Conservation (phyloP, 108 stramenopile genomes). For the Pseudonitzschia multiseries region DNA sequence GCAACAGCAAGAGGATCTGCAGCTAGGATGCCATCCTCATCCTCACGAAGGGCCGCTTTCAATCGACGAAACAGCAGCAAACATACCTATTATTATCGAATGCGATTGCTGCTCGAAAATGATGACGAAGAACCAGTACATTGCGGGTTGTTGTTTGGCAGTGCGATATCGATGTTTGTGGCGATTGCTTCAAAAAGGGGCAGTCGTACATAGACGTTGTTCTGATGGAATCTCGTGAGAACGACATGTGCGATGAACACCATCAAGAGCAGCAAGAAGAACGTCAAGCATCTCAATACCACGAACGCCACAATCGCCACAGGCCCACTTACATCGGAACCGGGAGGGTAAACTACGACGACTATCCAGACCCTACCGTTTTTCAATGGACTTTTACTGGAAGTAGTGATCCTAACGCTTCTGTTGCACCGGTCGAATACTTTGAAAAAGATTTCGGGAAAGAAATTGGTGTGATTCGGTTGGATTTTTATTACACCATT, state of each 20-base stretch:
- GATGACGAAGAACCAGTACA: constrained; percentile 14
- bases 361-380: constrained; percentile 31
- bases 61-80: not conserved
- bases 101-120: constrained; percentile 34
- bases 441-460: constrained; percentile 36
- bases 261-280: not conserved
- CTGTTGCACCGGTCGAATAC: constrained; percentile 15
- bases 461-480: constrained; percentile 20
- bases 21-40: constrained; percentile 1
- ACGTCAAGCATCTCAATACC: not conserved
- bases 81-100: constrained; percentile 18
- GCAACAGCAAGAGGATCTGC: not conserved
- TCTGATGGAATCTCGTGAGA: constrained; percentile 17
- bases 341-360: constrained; percentile 33
- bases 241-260: constrained; percentile 11
- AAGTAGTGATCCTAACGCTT: constrained; percentile 1
- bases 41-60: not conserved
- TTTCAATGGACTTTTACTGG: constrained; percentile 35
- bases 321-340: constrained; percentile 29
- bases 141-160: constrained; percentile 31
- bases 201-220: constrained; percentile 30
- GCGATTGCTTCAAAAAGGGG: constrained; percentile 28
- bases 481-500: constrained; percentile 29
- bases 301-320: constrained; percentile 22
- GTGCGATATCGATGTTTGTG: constrained; percentile 36